Evolutionary conservation across 192 early-diverging fungal species (phyloP).

Genomic region (Podila epicladia): DNA sequence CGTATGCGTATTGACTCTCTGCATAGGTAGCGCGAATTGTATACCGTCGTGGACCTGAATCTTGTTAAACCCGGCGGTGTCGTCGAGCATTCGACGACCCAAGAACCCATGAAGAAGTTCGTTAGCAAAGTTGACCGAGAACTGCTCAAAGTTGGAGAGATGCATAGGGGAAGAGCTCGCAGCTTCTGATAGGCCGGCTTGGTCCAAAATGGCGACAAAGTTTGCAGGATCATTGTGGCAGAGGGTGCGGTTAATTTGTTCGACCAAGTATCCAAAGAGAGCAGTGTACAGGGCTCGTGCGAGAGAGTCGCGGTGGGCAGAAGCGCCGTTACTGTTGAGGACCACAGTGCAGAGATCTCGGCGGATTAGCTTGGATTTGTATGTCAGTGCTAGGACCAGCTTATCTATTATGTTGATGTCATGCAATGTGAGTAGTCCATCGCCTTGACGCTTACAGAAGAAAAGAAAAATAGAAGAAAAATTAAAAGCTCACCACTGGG

Average conservation of each 20-base stretch:
- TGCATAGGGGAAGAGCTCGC: conserved; percentile 51
- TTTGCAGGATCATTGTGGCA: conserved; percentile 79
- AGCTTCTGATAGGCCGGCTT: conserved; percentile 74
- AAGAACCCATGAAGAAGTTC: conserved; percentile 75
- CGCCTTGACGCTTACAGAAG: too few species aligned
- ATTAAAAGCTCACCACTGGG: conserved; percentile 57
- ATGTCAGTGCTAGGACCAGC: conserved; percentile 79
- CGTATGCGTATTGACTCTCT: conserved; percentile 16
- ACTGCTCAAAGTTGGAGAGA: conserved; percentile 68
- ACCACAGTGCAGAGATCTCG: conserved; percentile 92
- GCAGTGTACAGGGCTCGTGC: conserved; percentile 88
- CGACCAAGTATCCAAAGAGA: conserved; percentile 90
- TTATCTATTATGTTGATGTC: conserved; percentile 16
- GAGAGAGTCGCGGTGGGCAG: conserved; percentile 83
- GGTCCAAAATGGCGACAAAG: conserved; percentile 88
- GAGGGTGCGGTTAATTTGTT: conserved; percentile 87
- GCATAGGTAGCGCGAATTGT: conserved; percentile 60
- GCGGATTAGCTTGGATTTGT: conserved; percentile 84
- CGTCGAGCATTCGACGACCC: conserved; percentile 64
- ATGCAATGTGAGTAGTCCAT: not conserved
- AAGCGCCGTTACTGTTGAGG: conserved; percentile 80
- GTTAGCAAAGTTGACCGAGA: conserved; percentile 75
- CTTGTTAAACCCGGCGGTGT: conserved; percentile 53
- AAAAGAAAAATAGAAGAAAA: not conserved
- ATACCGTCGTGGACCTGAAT: conserved; percentile 64